Evolutionary conservation across 83 land plant species (phyloP).

Genomic region (Picea abies): DNA sequence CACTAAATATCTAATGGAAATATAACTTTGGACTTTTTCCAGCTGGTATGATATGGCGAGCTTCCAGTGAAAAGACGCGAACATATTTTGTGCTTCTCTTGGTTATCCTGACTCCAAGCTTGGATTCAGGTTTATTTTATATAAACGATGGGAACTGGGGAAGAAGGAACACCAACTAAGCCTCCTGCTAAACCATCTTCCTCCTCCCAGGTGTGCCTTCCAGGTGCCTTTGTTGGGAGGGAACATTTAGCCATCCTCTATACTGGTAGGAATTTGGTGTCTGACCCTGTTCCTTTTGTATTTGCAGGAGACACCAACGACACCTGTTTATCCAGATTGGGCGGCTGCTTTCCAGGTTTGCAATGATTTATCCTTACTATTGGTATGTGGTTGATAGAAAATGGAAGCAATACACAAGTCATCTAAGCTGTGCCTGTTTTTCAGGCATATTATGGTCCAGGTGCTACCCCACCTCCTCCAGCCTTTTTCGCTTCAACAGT

Average conservation of each 20-base stretch:
- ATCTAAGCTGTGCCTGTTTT: constrained; percentile 5
- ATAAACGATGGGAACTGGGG: constrained; percentile 35
- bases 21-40: constrained; percentile 3
- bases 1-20: not conserved
- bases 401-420: not conserved
- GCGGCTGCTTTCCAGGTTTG: constrained; percentile 39
- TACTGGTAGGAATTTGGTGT: not conserved
- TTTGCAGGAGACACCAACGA: constrained; percentile 26
- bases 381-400: not conserved
- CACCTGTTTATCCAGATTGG: constrained; percentile 38
- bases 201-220: constrained; percentile 13
- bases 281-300: not conserved
- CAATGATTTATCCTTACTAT: not conserved
- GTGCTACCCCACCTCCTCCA: constrained; percentile 47
- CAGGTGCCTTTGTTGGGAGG: not conserved
- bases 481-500: constrained; percentile 41
- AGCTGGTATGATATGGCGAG: not conserved
- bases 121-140: not conserved
- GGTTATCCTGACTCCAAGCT: not conserved
- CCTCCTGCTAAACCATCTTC: constrained; percentile 27
- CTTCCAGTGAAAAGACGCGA: constrained; percentile 1
- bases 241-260: not conserved
- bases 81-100: not conserved
- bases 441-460: constrained; percentile 62
- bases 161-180: constrained; percentile 43